phyloP scores from a whole-genome alignment of 345 rosid species.

The Gossypium ekmanianum region DNA sequence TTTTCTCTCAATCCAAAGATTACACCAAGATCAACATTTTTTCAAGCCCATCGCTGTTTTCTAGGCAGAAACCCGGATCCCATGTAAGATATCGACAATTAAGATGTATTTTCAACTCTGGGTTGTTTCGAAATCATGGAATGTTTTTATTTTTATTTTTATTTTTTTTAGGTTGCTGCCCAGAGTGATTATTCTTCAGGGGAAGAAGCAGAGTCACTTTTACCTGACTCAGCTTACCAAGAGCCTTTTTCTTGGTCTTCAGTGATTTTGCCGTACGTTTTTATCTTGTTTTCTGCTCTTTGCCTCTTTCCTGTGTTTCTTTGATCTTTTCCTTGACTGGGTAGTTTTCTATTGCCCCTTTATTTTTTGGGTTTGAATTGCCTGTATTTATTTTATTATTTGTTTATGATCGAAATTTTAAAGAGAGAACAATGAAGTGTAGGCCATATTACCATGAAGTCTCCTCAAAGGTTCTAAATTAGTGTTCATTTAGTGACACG shows the following conservation, averaged over 20 bases:
- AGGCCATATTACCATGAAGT: not conserved
- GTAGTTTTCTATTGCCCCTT: not conserved
- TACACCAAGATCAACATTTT: conserved; percentile 23
- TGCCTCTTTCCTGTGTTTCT: not conserved
- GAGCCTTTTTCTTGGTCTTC: conserved; percentile 85
- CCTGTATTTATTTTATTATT: not conserved
- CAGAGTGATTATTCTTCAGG: conserved; percentile 46
- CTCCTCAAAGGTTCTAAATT: not conserved
- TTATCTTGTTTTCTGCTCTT: conserved; percentile 15
- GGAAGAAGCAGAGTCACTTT: conserved; percentile 43
- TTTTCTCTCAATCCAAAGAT: conserved; percentile 8
- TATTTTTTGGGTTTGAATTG: not conserved
- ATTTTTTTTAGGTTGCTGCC: conserved; percentile 39
- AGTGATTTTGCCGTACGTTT: conserved; percentile 76
- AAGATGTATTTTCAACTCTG: not conserved
- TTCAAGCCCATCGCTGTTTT: conserved; percentile 20
- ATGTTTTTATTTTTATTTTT: not conserved
- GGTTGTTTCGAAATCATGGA: not conserved
- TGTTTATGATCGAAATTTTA: not conserved
- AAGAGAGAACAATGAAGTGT: not conserved
- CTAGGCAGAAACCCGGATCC: conserved; percentile 25
- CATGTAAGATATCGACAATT: conserved; percentile 26
- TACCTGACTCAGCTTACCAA: conserved; percentile 37
- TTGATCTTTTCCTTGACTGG: not conserved
- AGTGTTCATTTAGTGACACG: not conserved